A percentile compares a stretch with the other conserved stretches of the same genome.
Conservation (phyloP, 2,329 filamentous ascomycete genomes). For the Ophiostoma himal-ulmi region DNA sequence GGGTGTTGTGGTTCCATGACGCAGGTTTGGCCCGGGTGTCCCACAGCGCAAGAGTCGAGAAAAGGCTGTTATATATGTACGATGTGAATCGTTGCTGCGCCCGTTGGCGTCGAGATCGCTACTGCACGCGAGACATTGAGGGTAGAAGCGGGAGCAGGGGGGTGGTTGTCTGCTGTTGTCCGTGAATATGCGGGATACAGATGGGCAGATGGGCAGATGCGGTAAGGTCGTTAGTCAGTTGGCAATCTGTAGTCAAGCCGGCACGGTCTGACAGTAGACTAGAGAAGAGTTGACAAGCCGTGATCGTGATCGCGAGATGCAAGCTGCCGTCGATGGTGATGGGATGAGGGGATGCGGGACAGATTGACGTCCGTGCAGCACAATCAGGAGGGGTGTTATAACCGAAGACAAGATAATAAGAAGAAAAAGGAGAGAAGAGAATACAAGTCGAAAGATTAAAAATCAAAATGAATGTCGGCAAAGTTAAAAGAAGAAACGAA, state of each 20-base stretch:
- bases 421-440: neutral
- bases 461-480: neutral
- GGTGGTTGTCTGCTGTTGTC: neutral
- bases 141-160: conserved; percentile 9
- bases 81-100: conserved; percentile 17
- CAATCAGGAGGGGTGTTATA: neutral
- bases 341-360: conserved; percentile 8
- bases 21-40: conserved; percentile 23
- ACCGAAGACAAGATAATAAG: neutral
- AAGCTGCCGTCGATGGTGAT: neutral
- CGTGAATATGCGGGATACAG: neutral
- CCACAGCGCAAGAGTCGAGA: conserved; percentile 20
- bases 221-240: no score
- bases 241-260: no score
- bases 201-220: neutral
- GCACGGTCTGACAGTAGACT: no score
- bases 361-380: conserved; percentile 4
- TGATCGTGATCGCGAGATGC: neutral
- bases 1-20: conserved; percentile 31
- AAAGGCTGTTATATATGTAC: neutral
- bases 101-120: conserved; percentile 18
- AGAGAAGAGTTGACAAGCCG: neutral
- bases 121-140: conserved; percentile 21
- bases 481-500: neutral
- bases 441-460: neutral